Evolutionary conservation across 2,329 filamentous ascomycete genomes (phyloP), one percentile per base, ranked within the genome.

Genomic region (Aspergillus calidoustus): DNA sequence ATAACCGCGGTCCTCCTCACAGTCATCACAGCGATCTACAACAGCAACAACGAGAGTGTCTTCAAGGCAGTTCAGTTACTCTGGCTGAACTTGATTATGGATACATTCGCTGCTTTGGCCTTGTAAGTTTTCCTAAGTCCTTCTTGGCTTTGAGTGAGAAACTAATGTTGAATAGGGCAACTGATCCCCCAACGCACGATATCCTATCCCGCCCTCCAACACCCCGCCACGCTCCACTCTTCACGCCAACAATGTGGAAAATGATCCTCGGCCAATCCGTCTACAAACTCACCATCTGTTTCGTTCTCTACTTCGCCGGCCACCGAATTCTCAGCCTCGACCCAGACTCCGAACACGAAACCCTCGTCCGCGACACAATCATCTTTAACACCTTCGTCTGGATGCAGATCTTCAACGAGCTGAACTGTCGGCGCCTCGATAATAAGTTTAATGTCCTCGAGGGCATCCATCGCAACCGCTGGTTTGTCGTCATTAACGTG

Each of bases 391-490:
- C 92, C 0, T 98, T 98, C 74, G 94, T 97, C 56, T 98, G 94
- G 94, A 97, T 98, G 93, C 94, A 98, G 72, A 96, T 98, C 70
- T 98, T 98, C 82, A 98, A 98, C 79, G 91, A 96, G 74, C 91
- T 96, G 86, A 98, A 98, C 82, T 96, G 96, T 79, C 92, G 94
- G 61, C 92, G 94, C 11, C 84, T 98, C 58, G 94, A 98, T 77
- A 98, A 98, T 78, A 86, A 88, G 57, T 93, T 97, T 83, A 98
- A 98, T 78, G 92, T 98, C 65, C 94, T 98, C 64, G 94, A 97
- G 74, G 92, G 92, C 56, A 86, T 98, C 60, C 84, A 84, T 23
- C 86, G 86, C 73, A 98, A 98, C 76, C 90, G 84, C 79, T 96
- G 96, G 83, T 98, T 98, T 80, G 86, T 96, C 41, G 85, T 80